Evolutionary conservation across 306 rosid species (phyloP).

Genomic region (Prunus mume): DNA sequence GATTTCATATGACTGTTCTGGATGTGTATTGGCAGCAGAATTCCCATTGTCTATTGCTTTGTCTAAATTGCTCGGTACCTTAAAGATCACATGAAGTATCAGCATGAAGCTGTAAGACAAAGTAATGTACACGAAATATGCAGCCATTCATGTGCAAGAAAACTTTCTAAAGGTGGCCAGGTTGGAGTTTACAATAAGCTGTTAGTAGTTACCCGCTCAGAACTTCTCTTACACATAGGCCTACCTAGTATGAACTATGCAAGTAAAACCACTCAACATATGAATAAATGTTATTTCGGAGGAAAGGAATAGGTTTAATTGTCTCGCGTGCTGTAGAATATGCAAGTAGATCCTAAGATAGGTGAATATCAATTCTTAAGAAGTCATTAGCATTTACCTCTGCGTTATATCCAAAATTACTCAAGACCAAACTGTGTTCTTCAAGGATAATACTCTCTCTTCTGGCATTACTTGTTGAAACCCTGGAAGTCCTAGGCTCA

Average conservation of each 20-base stretch:
- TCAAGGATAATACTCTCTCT: slow-evolving; percentile 31
- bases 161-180: neutral
- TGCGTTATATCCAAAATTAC: slow-evolving; percentile 26
- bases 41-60: slow-evolving; percentile 32
- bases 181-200: neutral
- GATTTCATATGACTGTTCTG: slow-evolving; percentile 74
- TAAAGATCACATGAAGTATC: slow-evolving; percentile 21
- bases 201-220: neutral
- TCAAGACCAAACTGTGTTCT: slow-evolving; percentile 19
- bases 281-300: neutral
- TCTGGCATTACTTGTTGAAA: slow-evolving; percentile 27
- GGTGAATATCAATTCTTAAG: slow-evolving; percentile 9
- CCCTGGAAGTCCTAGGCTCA: slow-evolving; percentile 27
- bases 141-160: neutral
- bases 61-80: slow-evolving; percentile 38
- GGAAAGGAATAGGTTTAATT: neutral
- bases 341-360: slow-evolving; percentile 1
- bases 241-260: neutral
- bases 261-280: neutral
- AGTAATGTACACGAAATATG: neutral
- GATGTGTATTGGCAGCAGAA: slow-evolving; percentile 24
- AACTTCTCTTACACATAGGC: neutral
- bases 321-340: neutral
- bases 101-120: slow-evolving; percentile 10
- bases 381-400: slow-evolving; percentile 38